Evolutionary conservation across 1,284 basidiomycete genomes (phyloP), one percentile per base, ranked within the genome.

Genomic region (Puccinia hordei): DNA sequence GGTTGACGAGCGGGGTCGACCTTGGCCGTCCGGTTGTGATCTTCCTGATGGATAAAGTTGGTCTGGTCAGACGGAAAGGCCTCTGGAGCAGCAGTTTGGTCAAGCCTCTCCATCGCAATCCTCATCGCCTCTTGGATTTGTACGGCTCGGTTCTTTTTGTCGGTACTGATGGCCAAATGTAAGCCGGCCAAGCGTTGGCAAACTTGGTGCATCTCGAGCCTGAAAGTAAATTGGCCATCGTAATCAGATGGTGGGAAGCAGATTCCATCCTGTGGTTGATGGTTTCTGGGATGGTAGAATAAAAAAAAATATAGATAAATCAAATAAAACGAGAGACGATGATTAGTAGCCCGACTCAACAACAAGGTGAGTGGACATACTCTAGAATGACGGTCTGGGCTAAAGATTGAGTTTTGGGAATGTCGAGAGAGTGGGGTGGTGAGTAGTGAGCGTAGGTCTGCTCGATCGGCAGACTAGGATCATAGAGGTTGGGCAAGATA

Each of bases 101-200:
- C 35, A 4, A 57, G 33, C 22, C 55, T 49, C 35, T 79, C 66
- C 51, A 79, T 71, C 12, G 66, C 65, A 12, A 79, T 61, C 24
- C 57, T 71, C 76, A 79, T 79, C 12, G 76, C 65, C 44, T 79
- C 76, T 49, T 55, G 46, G 44, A 79, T 61, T 35, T 79, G 76
- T 12, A 38, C 55, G 33, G 57, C 76, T 24, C 76, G 44, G 24
- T 59, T 71, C 30, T 71, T 71, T 38, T 57, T 79, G 38, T 79
- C 76, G 53, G 35, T 53, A 13, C 49, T 53, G 51, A 79, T 79
- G 10, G 76, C 76, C 15, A 79, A 27, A 79, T 79, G 76, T 2
- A 79, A 35, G 13, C 49, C 76, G 24, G 24, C 35, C 22, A 79
- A 33, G 5, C 66, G 46, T 15, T 79, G 49, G 41, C 69, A 71